A percentile compares a stretch with the other conserved stretches of the same genome.
Conservation (phyloP, 2,329 filamentous ascomycete genomes). For the Colletotrichum sidae region DNA sequence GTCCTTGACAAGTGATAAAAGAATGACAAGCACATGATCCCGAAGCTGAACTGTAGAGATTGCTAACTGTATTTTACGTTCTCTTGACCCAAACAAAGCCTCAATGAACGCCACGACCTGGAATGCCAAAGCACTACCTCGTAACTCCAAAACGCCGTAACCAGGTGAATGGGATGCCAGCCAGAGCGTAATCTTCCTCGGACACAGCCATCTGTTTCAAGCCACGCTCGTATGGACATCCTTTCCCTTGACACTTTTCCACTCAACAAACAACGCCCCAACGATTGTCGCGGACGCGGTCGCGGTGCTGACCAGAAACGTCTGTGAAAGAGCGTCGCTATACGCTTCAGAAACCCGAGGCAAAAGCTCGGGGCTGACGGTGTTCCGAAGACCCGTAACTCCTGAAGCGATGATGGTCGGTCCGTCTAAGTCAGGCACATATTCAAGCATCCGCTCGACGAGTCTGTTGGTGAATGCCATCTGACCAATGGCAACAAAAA, state of each 20-base stretch:
- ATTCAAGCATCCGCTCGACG: conserved; percentile 49
- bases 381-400: conserved; percentile 50
- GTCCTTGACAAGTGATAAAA: no score
- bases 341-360: conserved; percentile 54
- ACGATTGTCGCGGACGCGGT: conserved; percentile 57
- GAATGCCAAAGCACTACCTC: no score
- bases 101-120: no score
- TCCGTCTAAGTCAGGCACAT: conserved; percentile 50
- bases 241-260: conserved; percentile 69
- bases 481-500: conserved; percentile 65
- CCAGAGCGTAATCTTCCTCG: no score
- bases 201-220: not conserved
- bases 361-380: conserved; percentile 45
- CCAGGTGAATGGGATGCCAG: no score
- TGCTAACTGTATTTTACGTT: no score
- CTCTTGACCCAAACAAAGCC: no score
- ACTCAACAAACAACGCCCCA: conserved; percentile 59
- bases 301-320: conserved; percentile 57
- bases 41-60: no score
- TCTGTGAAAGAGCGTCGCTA: conserved; percentile 55
- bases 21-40: no score
- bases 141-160: no score
- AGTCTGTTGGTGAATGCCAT: conserved; percentile 63
- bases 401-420: conserved; percentile 47
- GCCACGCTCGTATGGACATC: conserved; percentile 47